phyloP scores from a whole-genome alignment of 768 basidiomycete genomes.

The Mycena rebaudengoi region DNA sequence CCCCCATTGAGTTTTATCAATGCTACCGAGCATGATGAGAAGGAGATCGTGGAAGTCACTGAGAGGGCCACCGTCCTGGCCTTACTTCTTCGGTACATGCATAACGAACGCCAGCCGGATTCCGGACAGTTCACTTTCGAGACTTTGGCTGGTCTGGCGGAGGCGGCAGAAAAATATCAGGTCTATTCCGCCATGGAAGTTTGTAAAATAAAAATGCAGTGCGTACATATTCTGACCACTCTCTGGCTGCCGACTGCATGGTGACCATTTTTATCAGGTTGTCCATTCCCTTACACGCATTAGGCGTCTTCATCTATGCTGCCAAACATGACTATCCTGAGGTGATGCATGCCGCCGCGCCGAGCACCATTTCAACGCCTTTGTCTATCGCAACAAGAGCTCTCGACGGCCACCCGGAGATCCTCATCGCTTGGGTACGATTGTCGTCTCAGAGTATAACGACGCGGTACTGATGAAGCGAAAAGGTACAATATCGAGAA shows the following conservation, averaged over 20 bases:
- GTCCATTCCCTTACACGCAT: background rate
- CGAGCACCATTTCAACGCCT: background rate
- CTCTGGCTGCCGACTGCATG: background rate
- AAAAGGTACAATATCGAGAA: background rate
- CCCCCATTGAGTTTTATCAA: background rate
- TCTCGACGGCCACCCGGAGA: background rate
- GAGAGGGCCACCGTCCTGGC: constrained; percentile 2
- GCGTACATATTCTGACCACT: background rate
- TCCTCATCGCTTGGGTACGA: constrained; percentile 6
- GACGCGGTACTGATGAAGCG: background rate
- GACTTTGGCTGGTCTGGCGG: constrained; percentile 3
- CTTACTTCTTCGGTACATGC: constrained; percentile 13
- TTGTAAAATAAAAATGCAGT: constrained; percentile 16
- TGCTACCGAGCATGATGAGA: background rate
- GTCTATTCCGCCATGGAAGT: constrained; percentile 21
- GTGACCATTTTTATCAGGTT: background rate
- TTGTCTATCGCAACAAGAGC: background rate
- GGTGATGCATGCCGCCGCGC: background rate
- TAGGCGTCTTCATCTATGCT: background rate
- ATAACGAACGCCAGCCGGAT: constrained; percentile 16
- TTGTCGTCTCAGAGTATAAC: too few relatives aligned
- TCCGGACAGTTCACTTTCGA: background rate
- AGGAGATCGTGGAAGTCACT: constrained; percentile 8
- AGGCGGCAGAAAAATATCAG: constrained; percentile 24
- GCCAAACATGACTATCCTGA: constrained; percentile 8